phyloP scores from a whole-genome alignment of 2,329 filamentous ascomycete species.

The Neofusicoccum umdonicola region DNA sequence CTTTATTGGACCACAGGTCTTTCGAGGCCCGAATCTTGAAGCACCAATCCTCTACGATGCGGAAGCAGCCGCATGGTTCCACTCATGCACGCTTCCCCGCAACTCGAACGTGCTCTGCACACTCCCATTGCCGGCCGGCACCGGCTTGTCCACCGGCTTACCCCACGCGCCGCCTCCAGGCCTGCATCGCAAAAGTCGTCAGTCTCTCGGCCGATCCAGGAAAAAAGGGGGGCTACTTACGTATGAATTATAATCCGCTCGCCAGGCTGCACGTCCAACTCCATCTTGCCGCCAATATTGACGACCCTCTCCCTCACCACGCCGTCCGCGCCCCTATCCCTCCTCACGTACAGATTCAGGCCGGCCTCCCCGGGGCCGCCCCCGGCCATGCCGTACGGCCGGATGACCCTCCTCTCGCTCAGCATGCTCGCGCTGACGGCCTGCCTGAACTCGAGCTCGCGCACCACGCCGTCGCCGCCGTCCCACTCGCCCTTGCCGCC shows the following conservation, averaged over 20 bases:
- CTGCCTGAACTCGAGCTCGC: slow-evolving; percentile 37
- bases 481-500: slow-evolving; percentile 29
- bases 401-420: slow-evolving; percentile 36
- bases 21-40: no score
- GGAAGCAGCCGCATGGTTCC: no score
- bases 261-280: slow-evolving; percentile 31
- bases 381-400: slow-evolving; percentile 37
- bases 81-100: no score
- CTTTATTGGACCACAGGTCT: no score
- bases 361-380: slow-evolving; percentile 29
- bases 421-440: slow-evolving; percentile 37
- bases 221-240: neutral
- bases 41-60: no score
- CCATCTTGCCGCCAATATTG: slow-evolving; percentile 33
- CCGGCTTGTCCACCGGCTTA: neutral
- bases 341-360: slow-evolving; percentile 16
- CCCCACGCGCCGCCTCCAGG: slow-evolving; percentile 10
- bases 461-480: slow-evolving; percentile 33
- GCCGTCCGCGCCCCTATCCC: slow-evolving; percentile 27
- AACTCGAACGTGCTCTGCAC: no score
- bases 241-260: slow-evolving; percentile 23
- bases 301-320: slow-evolving; percentile 26
- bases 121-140: neutral
- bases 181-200: neutral
- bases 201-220: neutral